These are phyloP conservation scores for Vishniacozyma victoriae DNA, from an alignment of 768 basidiomycete genomes.

Conservation along the genomic window DNA sequence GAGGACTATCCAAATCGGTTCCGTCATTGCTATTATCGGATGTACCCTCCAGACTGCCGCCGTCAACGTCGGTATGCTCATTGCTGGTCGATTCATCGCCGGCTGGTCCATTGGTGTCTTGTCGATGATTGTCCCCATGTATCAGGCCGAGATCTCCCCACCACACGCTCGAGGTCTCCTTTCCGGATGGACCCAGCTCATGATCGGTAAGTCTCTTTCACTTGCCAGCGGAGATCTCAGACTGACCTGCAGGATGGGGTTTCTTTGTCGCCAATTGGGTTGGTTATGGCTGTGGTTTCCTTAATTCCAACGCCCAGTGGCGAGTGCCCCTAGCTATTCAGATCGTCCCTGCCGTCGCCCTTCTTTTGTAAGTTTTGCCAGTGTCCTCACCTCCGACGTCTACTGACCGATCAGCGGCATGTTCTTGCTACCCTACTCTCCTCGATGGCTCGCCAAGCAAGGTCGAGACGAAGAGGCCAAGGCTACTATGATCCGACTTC, in stretches of 20 bases:
- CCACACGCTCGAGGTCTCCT: constrained; percentile 8
- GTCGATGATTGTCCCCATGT: constrained; percentile 15
- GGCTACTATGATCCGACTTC: constrained; percentile 69
- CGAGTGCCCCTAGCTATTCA: constrained; percentile 15
- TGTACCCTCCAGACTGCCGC: constrained; percentile 20
- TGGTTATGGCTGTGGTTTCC: constrained; percentile 7
- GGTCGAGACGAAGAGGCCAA: constrained; percentile 67
- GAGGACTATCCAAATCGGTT: constrained; percentile 25
- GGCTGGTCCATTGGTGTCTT: constrained; percentile 31
- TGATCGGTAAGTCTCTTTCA: not conserved
- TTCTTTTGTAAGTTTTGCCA: constrained; percentile 59
- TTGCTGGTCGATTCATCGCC: constrained; percentile 33
- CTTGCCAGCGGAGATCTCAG: constrained; percentile 6
- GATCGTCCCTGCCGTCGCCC: constrained; percentile 27
- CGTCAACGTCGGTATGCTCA: constrained; percentile 19
- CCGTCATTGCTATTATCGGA: constrained; percentile 16
- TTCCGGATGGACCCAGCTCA: too few species aligned
- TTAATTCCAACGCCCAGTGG: constrained; percentile 3
- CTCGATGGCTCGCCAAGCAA: constrained; percentile 67
- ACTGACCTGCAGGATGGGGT: too few species aligned
- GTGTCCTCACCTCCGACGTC: constrained; percentile 68
- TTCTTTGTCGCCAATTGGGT: too few species aligned
- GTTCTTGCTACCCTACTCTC: not conserved
- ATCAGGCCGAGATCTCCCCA: constrained; percentile 13
- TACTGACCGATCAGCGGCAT: not conserved